Evolutionary conservation across 768 basidiomycete genomes (phyloP), one percentile per base, ranked within the genome.

Genomic region (Serpula lacrymans): DNA sequence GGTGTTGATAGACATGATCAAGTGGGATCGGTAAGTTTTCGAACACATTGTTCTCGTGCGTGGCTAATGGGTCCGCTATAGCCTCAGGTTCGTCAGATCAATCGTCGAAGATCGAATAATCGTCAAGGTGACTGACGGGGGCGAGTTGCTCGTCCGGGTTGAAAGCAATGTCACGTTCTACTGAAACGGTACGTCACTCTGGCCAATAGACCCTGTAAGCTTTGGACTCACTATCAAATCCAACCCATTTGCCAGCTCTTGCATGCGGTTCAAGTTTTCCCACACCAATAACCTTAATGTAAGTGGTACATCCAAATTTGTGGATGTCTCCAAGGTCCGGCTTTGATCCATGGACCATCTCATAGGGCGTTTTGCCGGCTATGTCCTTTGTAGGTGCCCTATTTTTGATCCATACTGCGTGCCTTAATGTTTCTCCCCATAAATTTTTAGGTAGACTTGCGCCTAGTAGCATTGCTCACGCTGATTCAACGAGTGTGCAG

Each of bases 331-430:
- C 6, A 37, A 59, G 33, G 38, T 54, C 37, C 0, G 60, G 60
- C 30, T 52, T 54, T 26, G 18, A 20, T 9, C 18, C 22, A 7
- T 4, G 27, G 17, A 32, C 22, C 18, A 20, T 20, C 32, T 57
- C 51, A 8, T 36, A 46, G 0, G 59, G 55, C 0, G 55, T 61
- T 6, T 12, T 33, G 14, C 54, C 53, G 3, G 50, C 48, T 9
- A 64, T 16, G 0, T 50, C 51, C 9, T 50, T 47, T 1, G 58
- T 63, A 0, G 59, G 48, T 1, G 59, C 54, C 3, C 58, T 24
- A 40, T 71, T 72, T 39, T 57, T 51, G 23, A 73, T 23, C 57
- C 65, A 72, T 0, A 62, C 51, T 0, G 57, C 60, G 39, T 72
- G 58, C 0, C 34, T 39, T 0, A 63, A 46, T 0, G 18, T 50